Evolutionary conservation across 352 stramenopile genomes (phyloP), one percentile per base, ranked within the genome.

Genomic region (Phytophthora pini): DNA sequence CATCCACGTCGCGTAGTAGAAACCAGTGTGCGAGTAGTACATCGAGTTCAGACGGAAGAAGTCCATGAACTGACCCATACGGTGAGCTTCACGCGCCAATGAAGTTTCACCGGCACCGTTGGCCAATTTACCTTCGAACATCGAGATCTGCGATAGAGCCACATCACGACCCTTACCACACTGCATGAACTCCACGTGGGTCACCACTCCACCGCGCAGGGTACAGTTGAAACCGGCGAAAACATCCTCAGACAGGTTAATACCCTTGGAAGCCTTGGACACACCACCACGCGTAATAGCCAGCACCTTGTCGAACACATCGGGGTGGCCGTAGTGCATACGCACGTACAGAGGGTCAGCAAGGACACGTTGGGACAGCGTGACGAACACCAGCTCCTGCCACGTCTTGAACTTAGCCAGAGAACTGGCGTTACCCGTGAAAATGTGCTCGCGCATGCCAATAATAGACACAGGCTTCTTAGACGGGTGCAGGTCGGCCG

Each of bases 1-100:
- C 84, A 94, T 91, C 84, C 84, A 93, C 53, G 84, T 94, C 1
- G 84, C 84, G 52, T 89, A 92, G 73, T 93, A 94, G 70, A 94
- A 94, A 2, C 86, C 86, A 38, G 84, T 94, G 78, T 94, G 86
- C 43, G 84, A 91, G 70, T 94, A 94, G 66, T 91, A 94, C 84
- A 94, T 93, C 55, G 84, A 93, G 61, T 92, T 92, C 27, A 94
- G 48, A 3, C 86, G 87, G 80, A 92, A 95, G 52, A 95, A 95
- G 51, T 95, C 87, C 65, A 95, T 73, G 52, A 93, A 93, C 61
- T 91, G 83, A 22, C 87, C 87, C 87, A 95, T 93, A 41, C 87
- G 87, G 49, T 95, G 86, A 15, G 85, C 85, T 54, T 95, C 87
- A 57, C 87, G 87, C 3, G 87, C 72, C 4, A 95, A 58, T 39